phyloP scores from a whole-genome alignment of 2,329 filamentous ascomycete species.

The Teratosphaeria nubilosa region DNA sequence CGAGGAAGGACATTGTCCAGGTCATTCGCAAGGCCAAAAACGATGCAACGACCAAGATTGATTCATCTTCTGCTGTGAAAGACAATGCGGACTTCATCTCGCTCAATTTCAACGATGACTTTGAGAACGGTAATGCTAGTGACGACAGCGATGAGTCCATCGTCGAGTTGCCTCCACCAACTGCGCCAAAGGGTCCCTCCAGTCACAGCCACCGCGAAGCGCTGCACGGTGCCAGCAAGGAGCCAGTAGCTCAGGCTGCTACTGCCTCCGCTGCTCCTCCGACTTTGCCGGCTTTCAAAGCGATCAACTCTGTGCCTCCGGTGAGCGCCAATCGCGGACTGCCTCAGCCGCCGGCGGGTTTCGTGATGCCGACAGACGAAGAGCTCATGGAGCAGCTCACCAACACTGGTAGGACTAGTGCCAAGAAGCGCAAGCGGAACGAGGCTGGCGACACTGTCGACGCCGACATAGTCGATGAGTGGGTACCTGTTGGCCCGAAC shows the following conservation, averaged over 20 bases:
- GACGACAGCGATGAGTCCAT: slow-evolving; percentile 15
- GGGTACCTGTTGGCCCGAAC: slow-evolving; percentile 30
- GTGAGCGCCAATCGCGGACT: slow-evolving; percentile 1
- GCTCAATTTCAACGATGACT: slow-evolving; percentile 27
- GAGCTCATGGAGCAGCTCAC: slow-evolving; percentile 10
- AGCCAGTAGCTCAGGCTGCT: neutral
- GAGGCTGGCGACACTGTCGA: slow-evolving; percentile 29
- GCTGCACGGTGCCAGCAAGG: slow-evolving; percentile 13
- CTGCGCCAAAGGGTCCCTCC: neutral
- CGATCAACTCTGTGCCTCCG: neutral
- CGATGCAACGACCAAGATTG: slow-evolving; percentile 47
- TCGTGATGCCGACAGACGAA: slow-evolving; percentile 15
- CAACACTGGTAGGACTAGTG: neutral
- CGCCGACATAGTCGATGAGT: slow-evolving; percentile 33
- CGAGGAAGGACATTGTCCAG: slow-evolving; percentile 80
- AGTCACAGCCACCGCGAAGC: slow-evolving; percentile 26
- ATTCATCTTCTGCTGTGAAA: slow-evolving; percentile 25
- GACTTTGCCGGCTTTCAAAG: neutral
- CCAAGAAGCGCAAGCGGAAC: slow-evolving; percentile 58
- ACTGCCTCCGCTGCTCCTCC: neutral
- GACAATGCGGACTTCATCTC: slow-evolving; percentile 78
- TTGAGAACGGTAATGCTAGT: slow-evolving; percentile 24
- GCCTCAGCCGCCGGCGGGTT: slow-evolving; percentile 8
- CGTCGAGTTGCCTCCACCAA: neutral
- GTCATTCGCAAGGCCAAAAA: slow-evolving; percentile 83